Percentiles rank a stretch among this genome's conserved stretches.
These are phyloP conservation scores for Tetraselmis striata DNA, from an alignment of 139 green algal species.

Conservation along the genomic window DNA sequence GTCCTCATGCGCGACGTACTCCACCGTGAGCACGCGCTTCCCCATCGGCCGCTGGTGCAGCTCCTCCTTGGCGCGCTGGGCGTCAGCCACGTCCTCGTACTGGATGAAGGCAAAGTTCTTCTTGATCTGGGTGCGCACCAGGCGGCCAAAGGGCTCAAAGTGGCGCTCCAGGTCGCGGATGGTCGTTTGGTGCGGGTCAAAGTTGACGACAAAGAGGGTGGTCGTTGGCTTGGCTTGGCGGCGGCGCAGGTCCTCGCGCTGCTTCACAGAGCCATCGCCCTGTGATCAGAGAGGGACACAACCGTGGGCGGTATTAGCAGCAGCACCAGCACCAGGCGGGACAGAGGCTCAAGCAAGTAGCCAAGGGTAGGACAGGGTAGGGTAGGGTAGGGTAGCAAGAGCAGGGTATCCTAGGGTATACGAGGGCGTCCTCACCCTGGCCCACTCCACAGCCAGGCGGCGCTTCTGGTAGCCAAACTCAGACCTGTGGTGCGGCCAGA, in stretches of 20 bases:
- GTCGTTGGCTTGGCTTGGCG: slow-evolving; percentile 37
- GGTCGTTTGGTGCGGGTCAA: slow-evolving; percentile 43
- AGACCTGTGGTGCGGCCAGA: slow-evolving; percentile 42
- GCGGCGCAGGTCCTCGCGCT: slow-evolving; percentile 12
- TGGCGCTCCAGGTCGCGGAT: slow-evolving; percentile 60
- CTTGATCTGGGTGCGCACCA: slow-evolving; percentile 33
- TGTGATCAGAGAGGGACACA: not conserved
- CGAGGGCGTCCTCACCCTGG: slow-evolving; percentile 57
- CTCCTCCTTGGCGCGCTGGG: slow-evolving; percentile 1
- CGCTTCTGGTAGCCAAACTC: slow-evolving; percentile 54
- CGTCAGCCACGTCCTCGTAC: slow-evolving; percentile 22
- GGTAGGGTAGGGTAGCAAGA: too few species aligned
- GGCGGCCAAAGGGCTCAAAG: slow-evolving; percentile 48
- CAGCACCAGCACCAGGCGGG: too few species aligned
- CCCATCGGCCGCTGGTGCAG: not conserved
- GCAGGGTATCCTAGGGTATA: too few species aligned
- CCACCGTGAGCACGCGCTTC: slow-evolving; percentile 42
- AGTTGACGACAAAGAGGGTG: slow-evolving; percentile 79
- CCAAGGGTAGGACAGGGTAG: too few species aligned
- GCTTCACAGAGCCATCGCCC: slow-evolving; percentile 34
- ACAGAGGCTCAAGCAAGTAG: too few species aligned
- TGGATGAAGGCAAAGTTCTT: slow-evolving; percentile 28
- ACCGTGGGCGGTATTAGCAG: too few species aligned
- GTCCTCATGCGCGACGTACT: slow-evolving; percentile 41
- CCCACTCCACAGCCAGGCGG: slow-evolving; percentile 64